Percentiles rank a stretch among this genome's conserved stretches.
Evolutionary conservation across 1,284 basidiomycete species (phyloP).

Genomic region (Cutaneotrichosporon sp.): DNA sequence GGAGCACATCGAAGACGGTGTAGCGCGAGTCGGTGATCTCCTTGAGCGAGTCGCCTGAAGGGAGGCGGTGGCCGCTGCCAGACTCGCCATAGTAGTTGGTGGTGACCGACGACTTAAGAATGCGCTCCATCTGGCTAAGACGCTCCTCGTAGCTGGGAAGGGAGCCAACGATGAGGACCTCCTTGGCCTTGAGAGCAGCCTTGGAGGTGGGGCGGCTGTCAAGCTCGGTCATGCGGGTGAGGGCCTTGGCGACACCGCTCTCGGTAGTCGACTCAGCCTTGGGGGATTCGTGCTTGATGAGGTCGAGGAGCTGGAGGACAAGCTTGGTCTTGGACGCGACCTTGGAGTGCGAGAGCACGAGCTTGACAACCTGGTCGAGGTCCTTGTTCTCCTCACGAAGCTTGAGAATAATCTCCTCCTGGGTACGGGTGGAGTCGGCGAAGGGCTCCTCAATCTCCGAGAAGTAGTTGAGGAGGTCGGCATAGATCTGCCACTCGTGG

Average conservation of each 20-base stretch:
- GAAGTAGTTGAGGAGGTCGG: slow-evolving; percentile 47
- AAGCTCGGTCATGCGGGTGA: slow-evolving; percentile 56
- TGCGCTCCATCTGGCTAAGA: slow-evolving; percentile 85
- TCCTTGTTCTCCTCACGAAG: slow-evolving; percentile 91
- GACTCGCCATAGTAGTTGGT: slow-evolving; percentile 85
- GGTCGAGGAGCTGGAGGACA: slow-evolving; percentile 76
- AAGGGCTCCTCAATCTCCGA: slow-evolving; percentile 82
- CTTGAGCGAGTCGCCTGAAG: slow-evolving; percentile 77
- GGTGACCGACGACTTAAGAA: slow-evolving; percentile 81
- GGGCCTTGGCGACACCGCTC: slow-evolving; percentile 40
- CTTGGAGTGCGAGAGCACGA: slow-evolving; percentile 93
- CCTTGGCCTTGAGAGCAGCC: slow-evolving; percentile 91
- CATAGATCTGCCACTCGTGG: slow-evolving; percentile 64
- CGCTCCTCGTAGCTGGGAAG: slow-evolving; percentile 97
- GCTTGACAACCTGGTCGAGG: slow-evolving; percentile 78
- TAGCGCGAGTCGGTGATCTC: slow-evolving; percentile 95
- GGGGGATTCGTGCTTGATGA: slow-evolving; percentile 73
- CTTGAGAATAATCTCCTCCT: slow-evolving; percentile 78
- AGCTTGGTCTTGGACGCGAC: slow-evolving; percentile 89
- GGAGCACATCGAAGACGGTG: slow-evolving; percentile 95
- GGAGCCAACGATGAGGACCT: slow-evolving; percentile 91
- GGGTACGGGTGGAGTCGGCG: slow-evolving; percentile 70
- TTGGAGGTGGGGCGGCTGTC: slow-evolving; percentile 80
- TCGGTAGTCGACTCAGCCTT: slow-evolving; percentile 58
- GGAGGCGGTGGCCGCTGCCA: slow-evolving; percentile 61